phyloP scores from a whole-genome alignment of 495 filamentous ascomycete species.

The Venustampulla echinocandica region DNA sequence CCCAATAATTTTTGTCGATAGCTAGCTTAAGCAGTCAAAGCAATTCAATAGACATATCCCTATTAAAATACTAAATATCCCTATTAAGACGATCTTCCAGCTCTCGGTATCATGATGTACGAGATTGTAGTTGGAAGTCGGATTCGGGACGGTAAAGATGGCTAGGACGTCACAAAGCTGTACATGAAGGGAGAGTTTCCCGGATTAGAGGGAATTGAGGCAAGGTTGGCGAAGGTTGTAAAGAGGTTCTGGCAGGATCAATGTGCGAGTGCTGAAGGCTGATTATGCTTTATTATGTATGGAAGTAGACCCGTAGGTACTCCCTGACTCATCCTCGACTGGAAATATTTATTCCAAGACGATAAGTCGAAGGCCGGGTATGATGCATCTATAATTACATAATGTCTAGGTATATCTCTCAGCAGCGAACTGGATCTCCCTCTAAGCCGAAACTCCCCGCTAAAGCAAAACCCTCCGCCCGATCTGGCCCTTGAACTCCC shows the following conservation, averaged over 20 bases:
- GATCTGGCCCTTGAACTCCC: no score
- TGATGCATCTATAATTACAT: no score
- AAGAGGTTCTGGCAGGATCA: neutral
- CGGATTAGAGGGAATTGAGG: neutral
- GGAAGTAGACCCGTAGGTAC: no score
- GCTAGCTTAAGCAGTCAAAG: neutral
- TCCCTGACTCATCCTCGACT: no score
- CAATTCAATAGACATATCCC: neutral
- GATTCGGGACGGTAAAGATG: neutral
- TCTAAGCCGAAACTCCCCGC: no score
- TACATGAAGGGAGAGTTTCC: neutral
- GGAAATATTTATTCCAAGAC: no score
- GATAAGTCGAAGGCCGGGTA: no score
- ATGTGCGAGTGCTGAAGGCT: neutral
- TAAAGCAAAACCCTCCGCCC: no score
- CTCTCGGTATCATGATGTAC: neutral
- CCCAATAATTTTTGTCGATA: neutral
- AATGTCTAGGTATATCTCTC: no score
- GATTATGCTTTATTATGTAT: neutral
- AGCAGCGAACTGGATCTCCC: no score
- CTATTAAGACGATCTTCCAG: neutral
- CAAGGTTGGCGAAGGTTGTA: neutral
- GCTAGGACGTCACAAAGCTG: neutral
- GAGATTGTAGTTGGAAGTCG: slow-evolving; percentile 1
- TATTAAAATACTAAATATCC: neutral